Evolutionary conservation across 768 basidiomycete species (phyloP).

Genomic region (Dendrothele bispora): DNA sequence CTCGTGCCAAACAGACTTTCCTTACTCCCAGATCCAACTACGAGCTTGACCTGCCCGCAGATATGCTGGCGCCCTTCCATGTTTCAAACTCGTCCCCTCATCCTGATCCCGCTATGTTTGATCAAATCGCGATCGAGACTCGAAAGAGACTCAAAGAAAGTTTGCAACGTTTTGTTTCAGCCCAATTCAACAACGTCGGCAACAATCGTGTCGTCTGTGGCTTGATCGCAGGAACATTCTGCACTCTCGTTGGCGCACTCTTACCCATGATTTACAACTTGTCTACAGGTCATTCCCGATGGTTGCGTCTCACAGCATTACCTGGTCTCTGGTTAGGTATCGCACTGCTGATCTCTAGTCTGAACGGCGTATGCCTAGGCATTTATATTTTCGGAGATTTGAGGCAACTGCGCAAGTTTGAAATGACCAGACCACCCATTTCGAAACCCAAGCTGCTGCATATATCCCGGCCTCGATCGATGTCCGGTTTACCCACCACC

Average conservation of each 20-base stretch:
- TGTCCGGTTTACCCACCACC: conserved; percentile 16
- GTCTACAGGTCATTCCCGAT: conserved; percentile 44
- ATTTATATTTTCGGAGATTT: conserved; percentile 81
- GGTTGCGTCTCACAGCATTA: conserved; percentile 58
- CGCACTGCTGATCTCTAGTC: conserved; percentile 56
- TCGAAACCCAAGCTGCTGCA: conserved; percentile 46
- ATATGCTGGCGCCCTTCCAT: conserved; percentile 62
- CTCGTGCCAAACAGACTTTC: conserved; percentile 80
- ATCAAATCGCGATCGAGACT: conserved; percentile 56
- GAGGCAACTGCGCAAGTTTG: conserved; percentile 75
- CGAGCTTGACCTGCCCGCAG: conserved; percentile 70
- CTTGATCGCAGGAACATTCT: conserved; percentile 57
- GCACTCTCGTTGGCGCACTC: conserved; percentile 46
- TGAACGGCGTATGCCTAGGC: conserved; percentile 76
- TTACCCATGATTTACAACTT: conserved; percentile 51
- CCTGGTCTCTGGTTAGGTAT: conserved; percentile 75
- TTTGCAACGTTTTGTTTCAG: conserved; percentile 64
- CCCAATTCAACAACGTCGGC: conserved; percentile 72
- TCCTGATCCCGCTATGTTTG: conserved; percentile 67
- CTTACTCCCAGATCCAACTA: conserved; percentile 71
- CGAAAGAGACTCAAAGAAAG: conserved; percentile 61
- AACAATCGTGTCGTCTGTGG: conserved; percentile 70
- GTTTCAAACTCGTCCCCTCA: conserved; percentile 42
- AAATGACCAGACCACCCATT: conserved; percentile 69
- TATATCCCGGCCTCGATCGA: conserved; percentile 19